Base-by-base conservation (phyloP, 306 rosid species). In the Betula pendula region DNA sequence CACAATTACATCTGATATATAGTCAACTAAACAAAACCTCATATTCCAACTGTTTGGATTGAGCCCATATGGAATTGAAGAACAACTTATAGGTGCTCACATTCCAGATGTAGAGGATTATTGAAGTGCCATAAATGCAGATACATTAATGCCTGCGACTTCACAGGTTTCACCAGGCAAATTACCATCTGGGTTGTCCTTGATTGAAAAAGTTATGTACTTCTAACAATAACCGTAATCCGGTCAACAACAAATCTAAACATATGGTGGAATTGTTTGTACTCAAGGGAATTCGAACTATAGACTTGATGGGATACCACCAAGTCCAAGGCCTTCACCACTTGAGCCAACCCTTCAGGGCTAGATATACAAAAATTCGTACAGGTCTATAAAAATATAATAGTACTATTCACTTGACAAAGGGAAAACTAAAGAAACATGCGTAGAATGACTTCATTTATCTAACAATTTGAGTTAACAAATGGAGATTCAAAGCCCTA, bases 101-200 rank as follows among this genome's bases (percentile, higher is more conserved):
- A 63, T 19, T 63, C 20, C 24, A 31, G 69, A 63, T 35, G 4
- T 33, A 16, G 20, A 33, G 48, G 22, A 19, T 65, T 66, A 66
- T 53, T 72, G 22, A 12, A 56, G 2, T 4, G 50, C 24, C 73
- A 66, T 20, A 45, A 14, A 69, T 62, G 40, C 6, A 5, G 67
- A 49, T 66, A 66, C 70, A 79, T 47, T 35, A 31, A 22, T 19
- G 67, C 4, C 59, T 29, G 53, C 24, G 59, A 45, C 48, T 50
- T 47, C 13, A 19, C 45, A 15, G 35, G 62, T 63, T 59, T 63
- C 24, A 60, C 47, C 68, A 76, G 20, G 53, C 17, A 52, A 76
- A 63, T n/a, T 48, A 10, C 68, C 4, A 60, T 17, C 12, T 60
- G 77, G 49, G 29, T 49, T 22, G 73, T 66, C 71, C 74, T 66